These are phyloP conservation scores for Fonsecaea pugnacius DNA, from an alignment of 2,329 filamentous ascomycete species.

Conservation along the genomic window DNA sequence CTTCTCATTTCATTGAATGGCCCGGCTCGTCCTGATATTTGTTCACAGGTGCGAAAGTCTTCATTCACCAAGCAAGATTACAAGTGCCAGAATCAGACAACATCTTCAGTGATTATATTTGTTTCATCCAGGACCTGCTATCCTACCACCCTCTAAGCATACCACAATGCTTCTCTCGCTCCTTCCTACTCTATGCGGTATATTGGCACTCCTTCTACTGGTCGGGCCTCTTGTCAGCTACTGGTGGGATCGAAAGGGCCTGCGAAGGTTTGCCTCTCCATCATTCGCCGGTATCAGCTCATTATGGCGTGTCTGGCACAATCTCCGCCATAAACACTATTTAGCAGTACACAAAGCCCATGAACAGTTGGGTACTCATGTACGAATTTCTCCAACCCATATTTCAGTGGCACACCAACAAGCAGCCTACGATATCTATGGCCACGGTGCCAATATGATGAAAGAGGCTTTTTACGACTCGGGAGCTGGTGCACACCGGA, in stretches of 20 bases:
- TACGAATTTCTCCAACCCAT: constrained; percentile 55
- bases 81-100: too few relatives aligned
- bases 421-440: constrained; percentile 51
- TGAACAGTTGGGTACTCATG: constrained; percentile 41
- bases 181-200: too few relatives aligned
- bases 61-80: too few relatives aligned
- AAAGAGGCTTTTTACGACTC: constrained; percentile 47
- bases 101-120: too few relatives aligned
- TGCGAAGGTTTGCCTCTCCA: constrained; percentile 27
- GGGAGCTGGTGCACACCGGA: constrained; percentile 25
- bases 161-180: too few relatives aligned
- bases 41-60: too few relatives aligned
- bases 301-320: constrained; percentile 36
- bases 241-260: constrained; percentile 9
- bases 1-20: too few relatives aligned
- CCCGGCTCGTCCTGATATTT: too few relatives aligned
- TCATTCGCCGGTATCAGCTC: constrained; percentile 25
- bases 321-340: constrained; percentile 33
- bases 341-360: constrained; percentile 36
- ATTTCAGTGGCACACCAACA: constrained; percentile 53
- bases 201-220: too few relatives aligned
- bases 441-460: constrained; percentile 46
- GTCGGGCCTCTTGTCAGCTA: too few relatives aligned
- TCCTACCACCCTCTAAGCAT: too few relatives aligned
- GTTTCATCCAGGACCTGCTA: too few relatives aligned